Conservation (phyloP, 176 grass and related monocot species). For the Avena eriantha region DNA sequence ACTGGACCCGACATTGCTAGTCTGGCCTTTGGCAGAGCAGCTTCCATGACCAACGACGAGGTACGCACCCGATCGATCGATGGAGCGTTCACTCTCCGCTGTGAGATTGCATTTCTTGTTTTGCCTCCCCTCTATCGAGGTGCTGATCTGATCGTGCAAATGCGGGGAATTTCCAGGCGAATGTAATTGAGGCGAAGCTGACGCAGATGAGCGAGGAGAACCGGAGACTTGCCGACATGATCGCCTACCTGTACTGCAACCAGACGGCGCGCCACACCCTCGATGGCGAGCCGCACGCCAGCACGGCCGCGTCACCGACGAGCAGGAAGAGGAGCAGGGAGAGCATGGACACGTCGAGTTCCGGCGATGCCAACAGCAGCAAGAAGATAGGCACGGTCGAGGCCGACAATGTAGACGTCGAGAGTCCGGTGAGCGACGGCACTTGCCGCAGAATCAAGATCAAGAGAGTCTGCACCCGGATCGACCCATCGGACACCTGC, state of each 20-base stretch:
- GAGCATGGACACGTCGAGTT: constrained; percentile 35
- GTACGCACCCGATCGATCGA: constrained; percentile 21
- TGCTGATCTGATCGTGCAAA: neutral
- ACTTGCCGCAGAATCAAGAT: constrained; percentile 55
- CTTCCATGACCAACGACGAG: constrained; percentile 29
- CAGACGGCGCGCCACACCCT: constrained; percentile 8
- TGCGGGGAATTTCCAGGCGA: constrained; percentile 23
- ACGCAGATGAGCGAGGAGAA: constrained; percentile 74
- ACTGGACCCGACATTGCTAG: neutral
- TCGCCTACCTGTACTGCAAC: constrained; percentile 38
- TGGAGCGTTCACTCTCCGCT: too few relatives aligned
- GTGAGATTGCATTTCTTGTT: neutral
- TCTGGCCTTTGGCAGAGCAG: neutral
- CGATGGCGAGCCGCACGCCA: neutral
- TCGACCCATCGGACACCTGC: constrained; percentile 64
- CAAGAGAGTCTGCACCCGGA: constrained; percentile 45
- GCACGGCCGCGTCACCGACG: neutral
- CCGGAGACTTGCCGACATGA: constrained; percentile 59
- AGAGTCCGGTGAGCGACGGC: constrained; percentile 47
- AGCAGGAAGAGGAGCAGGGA: constrained; percentile 59
- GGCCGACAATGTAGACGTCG: constrained; percentile 23
- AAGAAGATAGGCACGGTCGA: neutral
- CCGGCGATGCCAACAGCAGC: constrained; percentile 1
- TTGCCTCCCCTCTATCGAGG: neutral
- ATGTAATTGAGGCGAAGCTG: constrained; percentile 54